Base-by-base conservation (phyloP, 768 basidiomycete genomes). In the Leccinum sublutescens region DNA sequence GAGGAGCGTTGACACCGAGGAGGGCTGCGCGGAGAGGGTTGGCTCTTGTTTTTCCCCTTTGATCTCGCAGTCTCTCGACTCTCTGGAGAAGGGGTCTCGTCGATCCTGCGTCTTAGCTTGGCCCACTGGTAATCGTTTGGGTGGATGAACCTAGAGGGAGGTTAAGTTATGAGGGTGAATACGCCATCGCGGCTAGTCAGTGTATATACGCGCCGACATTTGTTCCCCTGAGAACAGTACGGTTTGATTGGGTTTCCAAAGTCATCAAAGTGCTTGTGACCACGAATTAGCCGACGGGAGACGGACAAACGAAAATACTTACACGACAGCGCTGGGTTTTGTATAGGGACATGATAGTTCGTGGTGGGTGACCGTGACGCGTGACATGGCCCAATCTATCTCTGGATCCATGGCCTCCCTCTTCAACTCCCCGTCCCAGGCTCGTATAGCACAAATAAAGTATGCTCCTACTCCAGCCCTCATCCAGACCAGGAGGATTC, bases 271-370 rank as follows among this genome's bases (percentile, higher is more conserved):
- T 85, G 76, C 83, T 84, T 64, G 36, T 4, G 51, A 62, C 34
- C 49, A 34, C 49, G n/a, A 31, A 58, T 71, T 57, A 68, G 68
- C 56, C 47, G 53, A 55, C 29, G 21, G 6, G 31, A 43, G 15
- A 60, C 55, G 53, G 36, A 27, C 6, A 66, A 49, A 66, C 54
- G 12, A 34, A 57, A 45, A 17, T 9, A 69, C 79, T 47, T 68
- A 80, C 82, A 29, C 82, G 80, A 69, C 81, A 82, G 31, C 75
- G 76, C 58, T 77, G 72, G 47, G 74, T 79, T 68, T 82, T 82
- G 70, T 75, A 80, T 49, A 70, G 49, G 36, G 72, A 75, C 72
- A 73, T 73, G 52, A 45, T 59, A 56, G 61, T 59, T 36, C 25
- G 56, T 25, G 31, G 54, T 34, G 23, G 50, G 64, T 69, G 67